A percentile compares a stretch with the other conserved stretches of the same genome.
phyloP scores from a whole-genome alignment of 768 basidiomycete genomes.

The Agaricus sinodeliciosus region DNA sequence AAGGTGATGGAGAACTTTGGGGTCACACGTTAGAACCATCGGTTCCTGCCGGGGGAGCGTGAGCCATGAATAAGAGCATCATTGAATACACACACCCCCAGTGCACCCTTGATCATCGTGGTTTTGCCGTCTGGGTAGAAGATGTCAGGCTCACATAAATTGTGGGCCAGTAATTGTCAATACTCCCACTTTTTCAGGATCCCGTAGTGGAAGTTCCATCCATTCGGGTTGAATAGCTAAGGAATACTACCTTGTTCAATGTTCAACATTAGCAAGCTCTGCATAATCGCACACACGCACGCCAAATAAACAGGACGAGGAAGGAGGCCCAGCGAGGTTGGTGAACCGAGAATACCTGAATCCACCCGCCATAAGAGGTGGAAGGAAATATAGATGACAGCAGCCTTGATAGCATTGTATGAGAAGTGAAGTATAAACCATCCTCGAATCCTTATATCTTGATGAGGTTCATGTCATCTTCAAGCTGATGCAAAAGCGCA shows the following conservation, averaged over 20 bases:
- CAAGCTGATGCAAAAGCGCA: no score
- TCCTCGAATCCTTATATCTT: no score
- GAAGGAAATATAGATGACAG: neutral
- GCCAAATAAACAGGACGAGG: neutral
- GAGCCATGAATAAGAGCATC: neutral
- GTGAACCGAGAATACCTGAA: neutral
- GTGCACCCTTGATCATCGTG: conserved; percentile 23
- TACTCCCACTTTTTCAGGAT: conserved; percentile 26
- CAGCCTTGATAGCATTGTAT: neutral
- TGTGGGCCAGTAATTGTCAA: neutral
- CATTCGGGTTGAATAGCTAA: conserved; percentile 25
- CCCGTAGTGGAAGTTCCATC: conserved; percentile 30
- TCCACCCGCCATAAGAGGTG: neutral
- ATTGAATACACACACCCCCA: conserved; percentile 24
- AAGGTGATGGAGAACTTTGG: conserved; percentile 39
- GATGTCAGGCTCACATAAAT: neutral
- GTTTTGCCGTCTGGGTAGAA: conserved; percentile 23
- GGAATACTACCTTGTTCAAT: conserved; percentile 24
- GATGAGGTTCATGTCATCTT: no score
- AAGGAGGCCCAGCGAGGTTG: neutral
- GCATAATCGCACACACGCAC: neutral
- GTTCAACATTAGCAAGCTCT: neutral
- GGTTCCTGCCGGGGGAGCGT: conserved; percentile 15
- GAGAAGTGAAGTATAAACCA: neutral
- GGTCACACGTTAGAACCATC: conserved; percentile 35